Conservation (phyloP, 2,329 filamentous ascomycete species). For the Neonectria punicea region DNA sequence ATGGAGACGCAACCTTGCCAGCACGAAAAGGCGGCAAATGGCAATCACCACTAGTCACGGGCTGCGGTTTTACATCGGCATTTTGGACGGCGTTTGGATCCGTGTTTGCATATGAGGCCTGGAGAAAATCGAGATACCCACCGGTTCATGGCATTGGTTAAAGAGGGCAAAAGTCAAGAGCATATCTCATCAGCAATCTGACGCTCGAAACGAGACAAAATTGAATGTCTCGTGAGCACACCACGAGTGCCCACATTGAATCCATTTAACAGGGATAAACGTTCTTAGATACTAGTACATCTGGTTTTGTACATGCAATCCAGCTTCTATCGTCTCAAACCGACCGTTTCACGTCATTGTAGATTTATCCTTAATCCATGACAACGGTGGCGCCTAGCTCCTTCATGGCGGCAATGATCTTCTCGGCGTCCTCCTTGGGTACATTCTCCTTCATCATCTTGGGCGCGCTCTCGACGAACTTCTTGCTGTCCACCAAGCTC, state of each 20-base stretch:
- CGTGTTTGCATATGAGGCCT: conserved; percentile 22
- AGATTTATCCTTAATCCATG: conserved; percentile 77
- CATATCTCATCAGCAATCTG: conserved; percentile 11
- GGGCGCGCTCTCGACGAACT: conserved; percentile 98
- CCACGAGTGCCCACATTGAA: conserved; percentile 5
- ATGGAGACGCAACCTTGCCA: conserved; percentile 54
- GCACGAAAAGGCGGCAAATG: conserved; percentile 50
- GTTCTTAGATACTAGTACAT: conserved; percentile 52
- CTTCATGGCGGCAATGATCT: conserved; percentile 96
- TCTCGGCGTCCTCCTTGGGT: conserved; percentile 98
- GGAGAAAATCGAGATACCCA: conserved; percentile 46
- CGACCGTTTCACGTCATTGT: conserved; percentile 32
- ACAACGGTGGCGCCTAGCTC: conserved; percentile 86
- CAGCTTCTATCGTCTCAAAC: conserved; percentile 48
- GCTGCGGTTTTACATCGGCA: conserved; percentile 10
- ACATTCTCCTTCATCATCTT: conserved; percentile 99
- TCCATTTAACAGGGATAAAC: conserved; percentile 33
- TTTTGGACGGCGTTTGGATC: conserved; percentile 46
- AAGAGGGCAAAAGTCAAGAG: conserved; percentile 8
- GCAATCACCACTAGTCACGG: conserved; percentile 39
- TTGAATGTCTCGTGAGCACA: conserved; percentile 8
- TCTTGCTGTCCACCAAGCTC: conserved; percentile 99
- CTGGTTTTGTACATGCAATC: conserved; percentile 53
- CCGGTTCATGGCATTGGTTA: conserved; percentile 27
- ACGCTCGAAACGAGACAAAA: conserved; percentile 1